These are phyloP conservation scores for Falciphora oryzae DNA, from an alignment of 2,329 filamentous ascomycete species.

Conservation along the genomic window DNA sequence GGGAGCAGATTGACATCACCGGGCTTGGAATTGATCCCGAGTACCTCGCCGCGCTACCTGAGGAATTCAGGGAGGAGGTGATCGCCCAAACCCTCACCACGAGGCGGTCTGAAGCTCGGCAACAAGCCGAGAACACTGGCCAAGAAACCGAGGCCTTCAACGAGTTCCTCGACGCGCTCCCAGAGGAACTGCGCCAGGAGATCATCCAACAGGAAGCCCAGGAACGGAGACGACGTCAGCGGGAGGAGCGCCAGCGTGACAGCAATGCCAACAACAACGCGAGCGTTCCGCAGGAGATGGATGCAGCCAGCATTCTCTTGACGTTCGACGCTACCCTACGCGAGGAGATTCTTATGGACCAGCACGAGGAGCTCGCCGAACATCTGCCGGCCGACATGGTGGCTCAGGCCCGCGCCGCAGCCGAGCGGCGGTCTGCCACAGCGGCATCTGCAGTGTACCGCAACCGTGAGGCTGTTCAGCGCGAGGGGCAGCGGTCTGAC, in stretches of 20 bases:
- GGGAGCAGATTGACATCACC: conserved; percentile 86
- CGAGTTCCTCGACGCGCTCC: conserved; percentile 89
- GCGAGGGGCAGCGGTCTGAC: conserved; percentile 1
- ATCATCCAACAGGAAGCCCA: conserved; percentile 85
- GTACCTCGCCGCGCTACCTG: conserved; percentile 93
- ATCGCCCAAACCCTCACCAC: conserved; percentile 85
- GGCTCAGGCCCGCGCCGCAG: conserved; percentile 73
- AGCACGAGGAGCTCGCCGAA: conserved; percentile 81
- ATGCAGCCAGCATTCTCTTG: conserved; percentile 84
- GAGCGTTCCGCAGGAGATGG: conserved; percentile 62
- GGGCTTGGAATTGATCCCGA: conserved; percentile 90
- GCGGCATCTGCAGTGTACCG: conserved; percentile 22
- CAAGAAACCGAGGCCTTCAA: conserved; percentile 81
- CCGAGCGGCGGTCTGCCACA: conserved; percentile 30
- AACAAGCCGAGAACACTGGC: conserved; percentile 56
- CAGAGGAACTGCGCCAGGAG: conserved; percentile 83
- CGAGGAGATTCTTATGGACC: conserved; percentile 82
- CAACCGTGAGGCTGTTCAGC: conserved; percentile 18
- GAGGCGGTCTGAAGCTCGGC: conserved; percentile 69
- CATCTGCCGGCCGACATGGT: conserved; percentile 80
- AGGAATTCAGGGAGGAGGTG: conserved; percentile 93
- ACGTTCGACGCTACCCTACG: conserved; percentile 81
- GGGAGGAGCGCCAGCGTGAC: conserved; percentile 66
- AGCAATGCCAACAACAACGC: conserved; percentile 19
- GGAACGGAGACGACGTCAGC: conserved; percentile 81